Base-by-base conservation (phyloP, 352 stramenopile species). In the Aphanomyces euteiches region DNA sequence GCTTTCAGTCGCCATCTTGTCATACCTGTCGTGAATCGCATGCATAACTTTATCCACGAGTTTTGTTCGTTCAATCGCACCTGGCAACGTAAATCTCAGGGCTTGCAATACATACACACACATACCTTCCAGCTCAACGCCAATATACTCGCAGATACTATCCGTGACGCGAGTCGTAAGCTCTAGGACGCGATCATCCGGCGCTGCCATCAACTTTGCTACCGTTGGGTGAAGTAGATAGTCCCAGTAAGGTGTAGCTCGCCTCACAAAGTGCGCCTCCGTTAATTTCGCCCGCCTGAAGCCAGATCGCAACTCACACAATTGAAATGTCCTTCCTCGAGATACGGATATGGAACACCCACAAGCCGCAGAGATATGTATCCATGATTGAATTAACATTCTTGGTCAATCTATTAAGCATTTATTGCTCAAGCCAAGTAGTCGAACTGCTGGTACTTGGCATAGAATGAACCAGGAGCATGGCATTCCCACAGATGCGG, bases 41-140 rank as follows among this genome's bases (percentile, higher is more conserved):
- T 77, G 67, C 37, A 90, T 74, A 10, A 94, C 82, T 43, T 81
- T 80, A 57, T 88, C 72, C 66, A 92, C 75, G 54, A 92, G 50
- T 64, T 88, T 74, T 82, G 90, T 92, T 36, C 75, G 85, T 73
- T 92, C 87, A 4, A 88, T 69, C 12, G 87, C 92, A 21, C 82
- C 87, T 94, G 21, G 6, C 5, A 7, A 40, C 34, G 17, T 7
- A 7, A 28, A 61, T 37, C 5, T n/a, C 17, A 39, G 37, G 10
- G 34, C 39, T 10, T 12, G 50, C 28, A 39, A 17, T 17, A 37
- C 34, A 12, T 41, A 17, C 13, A 12, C 15, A 39, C 17, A n/a
- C 50, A 17, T 17, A 61, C 54, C 54, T 21, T 61, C 54, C 5
- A 61, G 54, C 3, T 61, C 54, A 12, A 61, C 54, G 13, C 54